Evolutionary conservation across 352 stramenopile genomes (phyloP).

Genomic region (Globisporangium parvum): DNA sequence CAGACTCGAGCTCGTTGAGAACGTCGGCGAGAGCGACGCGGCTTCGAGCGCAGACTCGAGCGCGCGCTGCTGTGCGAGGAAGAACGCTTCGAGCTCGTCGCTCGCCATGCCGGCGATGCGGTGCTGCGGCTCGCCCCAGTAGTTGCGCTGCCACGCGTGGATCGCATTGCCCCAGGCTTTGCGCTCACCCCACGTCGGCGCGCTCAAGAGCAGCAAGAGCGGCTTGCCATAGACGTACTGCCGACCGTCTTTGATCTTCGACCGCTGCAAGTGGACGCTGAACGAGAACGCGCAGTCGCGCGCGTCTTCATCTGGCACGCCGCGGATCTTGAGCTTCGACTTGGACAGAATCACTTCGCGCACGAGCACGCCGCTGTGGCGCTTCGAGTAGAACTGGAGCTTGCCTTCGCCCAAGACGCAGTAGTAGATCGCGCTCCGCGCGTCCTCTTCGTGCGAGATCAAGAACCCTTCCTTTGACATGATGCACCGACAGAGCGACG

Average conservation of each 20-base stretch:
- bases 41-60: conserved; percentile 45
- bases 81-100: conserved; percentile 69
- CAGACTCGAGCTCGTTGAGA: conserved; percentile 3
- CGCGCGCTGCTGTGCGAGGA: conserved; percentile 54
- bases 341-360: conserved; percentile 60
- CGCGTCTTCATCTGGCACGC: conserved; percentile 62
- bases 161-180: conserved; percentile 86
- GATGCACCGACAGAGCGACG: background rate
- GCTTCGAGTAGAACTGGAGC: conserved; percentile 65
- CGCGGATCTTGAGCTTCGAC: conserved; percentile 74
- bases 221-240: conserved; percentile 58
- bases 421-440: conserved; percentile 69
- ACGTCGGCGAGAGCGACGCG: conserved; percentile 2
- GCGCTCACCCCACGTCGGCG: conserved; percentile 67
- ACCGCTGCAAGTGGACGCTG: conserved; percentile 58
- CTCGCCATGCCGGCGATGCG: conserved; percentile 31
- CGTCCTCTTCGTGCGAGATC: conserved; percentile 59
- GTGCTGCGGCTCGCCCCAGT: conserved; percentile 79
- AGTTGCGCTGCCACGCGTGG: conserved; percentile 82
- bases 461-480: conserved; percentile 87
- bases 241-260: conserved; percentile 65
- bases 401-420: conserved; percentile 69
- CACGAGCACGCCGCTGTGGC: conserved; percentile 58
- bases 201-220: conserved; percentile 50
- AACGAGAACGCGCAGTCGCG: conserved; percentile 74